Evolutionary conservation across 2,329 filamentous ascomycete genomes (phyloP), one percentile per base, ranked within the genome.

Genomic region (Grosmannia serpens): DNA sequence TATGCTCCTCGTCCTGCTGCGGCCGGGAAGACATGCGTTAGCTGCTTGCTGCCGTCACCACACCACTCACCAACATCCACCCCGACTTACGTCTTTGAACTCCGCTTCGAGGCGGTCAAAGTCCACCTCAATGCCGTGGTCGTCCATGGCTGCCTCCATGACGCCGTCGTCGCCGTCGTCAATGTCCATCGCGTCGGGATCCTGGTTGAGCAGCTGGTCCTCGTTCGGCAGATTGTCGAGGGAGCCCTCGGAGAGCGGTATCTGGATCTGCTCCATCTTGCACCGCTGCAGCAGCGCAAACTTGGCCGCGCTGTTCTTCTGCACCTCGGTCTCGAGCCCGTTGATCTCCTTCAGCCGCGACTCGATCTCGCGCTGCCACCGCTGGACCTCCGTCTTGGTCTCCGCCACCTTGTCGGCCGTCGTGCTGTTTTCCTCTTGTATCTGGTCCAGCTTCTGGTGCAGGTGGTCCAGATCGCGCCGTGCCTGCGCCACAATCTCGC

Each of bases 121-220:
- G 71, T 96, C 85, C 57, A 96, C 82, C 59, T 89, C 85, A 64
- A 99, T 96, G 58, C 94, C 94, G 68, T 96, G 91, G 69, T 97
- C 89, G 63, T 95, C 86, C 62, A 92, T 80, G 44, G 84, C 81
- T 56, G 86, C 81, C 54, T 81, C 78, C 68, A 85, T 79, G 62
- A 50, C 53, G 24, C 31, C 54, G 22, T 79, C 78, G 22, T 83
- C 80, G 5, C 75, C 82, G 58, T 88, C 88, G 62, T 97, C 94
- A 24, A 97, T 76, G 64, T 97, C 92, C 91, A 97, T 96, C 3
- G 87, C 87, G 68, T 96, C 91, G 1, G 86, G 82, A 67, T 96
- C 90, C 58, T 83, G 81, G 60, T 86, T 85, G 50, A 89, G 76
- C 49, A 95, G 74, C 62, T 86, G 81, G 65, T 96, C 91, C 68